These are phyloP conservation scores for Penicilliopsis zonata DNA, from an alignment of 495 filamentous ascomycete genomes.

Conservation along the genomic window DNA sequence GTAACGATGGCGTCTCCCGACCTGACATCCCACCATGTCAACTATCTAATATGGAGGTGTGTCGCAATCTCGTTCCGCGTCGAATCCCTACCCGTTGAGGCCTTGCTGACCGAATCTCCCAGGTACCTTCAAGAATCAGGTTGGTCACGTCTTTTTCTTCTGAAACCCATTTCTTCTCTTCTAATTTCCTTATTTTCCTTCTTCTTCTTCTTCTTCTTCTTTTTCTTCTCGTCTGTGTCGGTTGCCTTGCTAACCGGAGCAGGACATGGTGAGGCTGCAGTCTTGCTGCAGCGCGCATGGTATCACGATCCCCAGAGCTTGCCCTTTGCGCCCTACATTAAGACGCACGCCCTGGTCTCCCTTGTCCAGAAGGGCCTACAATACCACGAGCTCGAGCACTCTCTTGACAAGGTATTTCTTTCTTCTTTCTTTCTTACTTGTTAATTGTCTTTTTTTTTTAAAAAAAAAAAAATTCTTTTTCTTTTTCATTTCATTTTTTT, in stretches of 20 bases:
- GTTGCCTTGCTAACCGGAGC: conserved; percentile 10
- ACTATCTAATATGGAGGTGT: conserved; percentile 98
- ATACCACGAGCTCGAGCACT: conserved; percentile 58
- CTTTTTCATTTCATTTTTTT: too few relatives aligned
- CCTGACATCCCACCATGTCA: conserved; percentile 87
- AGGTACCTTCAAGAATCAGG: conserved; percentile 87
- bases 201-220: conserved; percentile 4
- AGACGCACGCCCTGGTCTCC: conserved; percentile 60
- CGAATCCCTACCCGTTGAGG: neutral
- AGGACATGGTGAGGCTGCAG: conserved; percentile 58
- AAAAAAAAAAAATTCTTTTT: too few relatives aligned
- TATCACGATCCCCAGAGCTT: conserved; percentile 59
- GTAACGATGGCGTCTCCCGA: conserved; percentile 38
- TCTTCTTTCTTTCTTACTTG: conserved; percentile 1
- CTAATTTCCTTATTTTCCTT: conserved; percentile 3
- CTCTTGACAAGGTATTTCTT: conserved; percentile 42
- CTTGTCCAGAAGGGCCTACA: conserved; percentile 68
- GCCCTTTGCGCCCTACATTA: conserved; percentile 65
- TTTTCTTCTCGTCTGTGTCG: conserved; percentile 5
- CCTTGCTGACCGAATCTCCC: conserved; percentile 1
- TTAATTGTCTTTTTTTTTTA: neutral
- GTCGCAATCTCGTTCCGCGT: conserved; percentile 24
- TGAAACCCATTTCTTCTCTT: too few relatives aligned
- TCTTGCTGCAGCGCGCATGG: conserved; percentile 76
- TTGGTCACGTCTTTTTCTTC: conserved; percentile 35